Base-by-base conservation (phyloP, 2,329 filamentous ascomycete genomes). In the Aspergillus unguis region DNA sequence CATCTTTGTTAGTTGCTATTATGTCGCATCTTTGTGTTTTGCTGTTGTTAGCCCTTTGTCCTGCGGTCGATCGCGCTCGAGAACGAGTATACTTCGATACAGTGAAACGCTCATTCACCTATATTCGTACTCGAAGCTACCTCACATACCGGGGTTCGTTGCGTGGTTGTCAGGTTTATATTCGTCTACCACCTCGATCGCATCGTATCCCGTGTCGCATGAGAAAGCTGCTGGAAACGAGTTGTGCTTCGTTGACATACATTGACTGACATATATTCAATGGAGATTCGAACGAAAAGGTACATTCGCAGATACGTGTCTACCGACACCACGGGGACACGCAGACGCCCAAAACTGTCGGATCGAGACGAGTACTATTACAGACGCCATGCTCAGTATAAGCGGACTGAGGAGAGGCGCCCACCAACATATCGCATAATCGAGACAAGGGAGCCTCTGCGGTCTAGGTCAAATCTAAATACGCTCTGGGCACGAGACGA, bases 201-300 rank as follows among this genome's bases (percentile, higher is more conserved):
- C 35, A 29, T 28, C 8, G 28, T 36, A n/a, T 35, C 23, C 31
- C n/a, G 42, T 23, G 31, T 17, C 31, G 26, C 45, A 28, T 45
- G 10, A n/a, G 45, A 42, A 35, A 29, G 33, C 45, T 48, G 36
- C 25, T 41, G 28, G 42, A 36, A 40, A 57, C 35, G 50, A 40
- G 36, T 58, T 58, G 58, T 59, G 55, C 48, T 48, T 61, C 25
- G 48, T 60, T 49, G 50, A 60, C 26, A 49, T 37, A 33, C 54
- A 42, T 35, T 42, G 35, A 56, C 41, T 31, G 55, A 59, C 23
- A 40, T 59, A 38, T 56, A 44, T 31, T 6, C 52, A 42, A 56
- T 58, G 43, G 57, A 62, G 51, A 48, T 58, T 32, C 61, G 60
- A 47, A 62, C 48, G 35, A 63, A 53, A 55, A 57, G 57, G 42